Percentiles rank a stretch among this genome's conserved stretches.
phyloP scores from a whole-genome alignment of 2,329 filamentous ascomycete genomes.

The Cryphonectria naterciae region DNA sequence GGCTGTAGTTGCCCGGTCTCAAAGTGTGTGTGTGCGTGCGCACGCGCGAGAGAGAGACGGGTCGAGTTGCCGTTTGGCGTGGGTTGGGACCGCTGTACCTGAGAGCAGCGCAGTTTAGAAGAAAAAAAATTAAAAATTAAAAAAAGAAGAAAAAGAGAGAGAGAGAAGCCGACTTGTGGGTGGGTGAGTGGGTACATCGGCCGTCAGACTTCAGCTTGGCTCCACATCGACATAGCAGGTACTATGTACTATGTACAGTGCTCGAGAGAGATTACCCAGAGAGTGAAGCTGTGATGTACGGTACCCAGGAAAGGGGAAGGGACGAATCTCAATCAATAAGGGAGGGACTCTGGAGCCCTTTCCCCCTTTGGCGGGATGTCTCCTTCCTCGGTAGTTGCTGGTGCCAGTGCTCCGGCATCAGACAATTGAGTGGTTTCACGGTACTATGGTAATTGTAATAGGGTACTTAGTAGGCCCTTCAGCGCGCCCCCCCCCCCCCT shows the following conservation, averaged over 20 bases:
- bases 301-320: conserved; percentile 1
- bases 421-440: background rate
- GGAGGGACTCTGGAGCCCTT: background rate
- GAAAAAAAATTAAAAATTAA: too few species aligned
- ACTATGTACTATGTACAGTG: background rate
- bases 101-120: background rate
- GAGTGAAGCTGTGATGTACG: background rate
- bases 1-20: background rate
- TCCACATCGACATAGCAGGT: background rate
- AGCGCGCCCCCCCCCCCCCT: background rate
- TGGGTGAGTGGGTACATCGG: background rate
- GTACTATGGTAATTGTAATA: background rate
- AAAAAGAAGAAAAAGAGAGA: too few species aligned
- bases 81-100: background rate
- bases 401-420: background rate
- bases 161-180: background rate
- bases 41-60: background rate
- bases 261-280: background rate
- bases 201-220: conserved; percentile 10
- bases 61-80: background rate
- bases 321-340: background rate
- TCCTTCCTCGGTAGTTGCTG: background rate
- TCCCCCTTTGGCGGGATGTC: background rate
- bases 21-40: background rate
- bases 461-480: background rate